phyloP scores from a whole-genome alignment of 2,329 filamentous ascomycete species.

The Macrophomina phaseolina region DNA sequence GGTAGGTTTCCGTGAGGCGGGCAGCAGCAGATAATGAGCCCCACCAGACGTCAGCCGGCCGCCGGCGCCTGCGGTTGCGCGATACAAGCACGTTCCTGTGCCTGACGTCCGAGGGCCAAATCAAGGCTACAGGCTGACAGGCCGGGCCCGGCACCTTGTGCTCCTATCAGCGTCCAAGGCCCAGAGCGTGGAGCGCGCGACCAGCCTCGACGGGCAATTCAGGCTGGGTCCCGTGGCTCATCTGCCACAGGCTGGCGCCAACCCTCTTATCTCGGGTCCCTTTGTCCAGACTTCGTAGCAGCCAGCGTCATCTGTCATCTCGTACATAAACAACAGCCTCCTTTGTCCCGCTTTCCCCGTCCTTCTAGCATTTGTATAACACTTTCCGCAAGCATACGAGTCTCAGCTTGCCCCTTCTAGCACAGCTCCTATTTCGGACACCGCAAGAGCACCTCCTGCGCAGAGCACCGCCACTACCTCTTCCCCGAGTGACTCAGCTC shows the following conservation, averaged over 20 bases:
- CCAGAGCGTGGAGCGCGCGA: constrained; percentile 16
- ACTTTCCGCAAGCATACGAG: constrained; percentile 14
- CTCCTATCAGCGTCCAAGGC: constrained; percentile 25
- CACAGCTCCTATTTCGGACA: constrained; percentile 21
- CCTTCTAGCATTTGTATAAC: background rate
- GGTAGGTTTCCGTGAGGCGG: constrained; percentile 1
- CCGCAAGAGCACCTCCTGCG: constrained; percentile 23
- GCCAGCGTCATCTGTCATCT: constrained; percentile 15
- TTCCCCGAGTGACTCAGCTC: constrained; percentile 27
- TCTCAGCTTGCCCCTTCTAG: constrained; percentile 12
- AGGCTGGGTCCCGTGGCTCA: constrained; percentile 26
- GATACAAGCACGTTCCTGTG: constrained; percentile 18
- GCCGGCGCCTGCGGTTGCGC: constrained; percentile 1
- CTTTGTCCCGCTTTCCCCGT: constrained; percentile 19
- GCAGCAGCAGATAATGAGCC: constrained; percentile 4
- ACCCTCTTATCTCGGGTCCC: constrained; percentile 25
- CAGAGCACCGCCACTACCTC: constrained; percentile 26
- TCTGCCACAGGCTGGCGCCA: constrained; percentile 21
- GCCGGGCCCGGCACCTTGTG: constrained; percentile 15
- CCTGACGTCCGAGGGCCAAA: constrained; percentile 11
- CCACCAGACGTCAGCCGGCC: constrained; percentile 13
- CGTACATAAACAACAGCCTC: constrained; percentile 27
- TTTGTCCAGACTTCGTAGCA: constrained; percentile 25
- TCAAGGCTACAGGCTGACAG: constrained; percentile 22
- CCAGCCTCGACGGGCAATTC: constrained; percentile 1